Evolutionary conservation across 2,329 filamentous ascomycete genomes (phyloP), one percentile per base, ranked within the genome.

Genomic region (Colletotrichum sp.): DNA sequence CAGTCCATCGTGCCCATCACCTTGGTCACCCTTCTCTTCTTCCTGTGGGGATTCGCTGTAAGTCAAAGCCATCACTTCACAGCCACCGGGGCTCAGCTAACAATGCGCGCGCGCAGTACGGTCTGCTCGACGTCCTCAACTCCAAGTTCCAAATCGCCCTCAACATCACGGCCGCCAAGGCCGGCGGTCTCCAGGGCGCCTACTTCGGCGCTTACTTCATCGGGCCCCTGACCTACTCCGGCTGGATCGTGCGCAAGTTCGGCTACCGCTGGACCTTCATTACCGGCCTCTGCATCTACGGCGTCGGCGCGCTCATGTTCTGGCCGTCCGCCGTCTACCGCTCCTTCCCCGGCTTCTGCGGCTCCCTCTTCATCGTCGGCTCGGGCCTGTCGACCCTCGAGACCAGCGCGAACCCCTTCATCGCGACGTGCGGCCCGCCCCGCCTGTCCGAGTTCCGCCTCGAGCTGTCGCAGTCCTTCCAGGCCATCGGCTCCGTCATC

Each of bases 211-310:
- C 84, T 70, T 87, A 86, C 78, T 81, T 84, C 69, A 78, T 87
- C 30, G 84, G 79, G 32, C 80, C 81, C n/a, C 79, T 86, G 7
- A 82, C 84, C 21, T 80, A 86, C 70, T 85, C 83, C 4, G 84
- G 83, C 71, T 90, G 86, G 84, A 87, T 94, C 79, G 88, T 94
- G 15, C 90, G 92, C 36, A 88, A 89, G 77, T 93, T 88, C 79
- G 93, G 93, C 18, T 94, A 93, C 83, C 89, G 92, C 68, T 89
- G 89, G 72, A 93, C 92, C 38, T 94, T 94, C 82, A 94, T 94
- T 80, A 89, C 90, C 79, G 91, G 91, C 1, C 86, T 92, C 1
- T 85, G 82, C 48, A 83, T 92, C 8, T 90, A 91, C 76, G 89
- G 89, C 9, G 83, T 92, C 24, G 90, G 89, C n/a, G 88, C 88